phyloP scores from a whole-genome alignment of 2,329 filamentous ascomycete species.

The Aspergillus ibericus region DNA sequence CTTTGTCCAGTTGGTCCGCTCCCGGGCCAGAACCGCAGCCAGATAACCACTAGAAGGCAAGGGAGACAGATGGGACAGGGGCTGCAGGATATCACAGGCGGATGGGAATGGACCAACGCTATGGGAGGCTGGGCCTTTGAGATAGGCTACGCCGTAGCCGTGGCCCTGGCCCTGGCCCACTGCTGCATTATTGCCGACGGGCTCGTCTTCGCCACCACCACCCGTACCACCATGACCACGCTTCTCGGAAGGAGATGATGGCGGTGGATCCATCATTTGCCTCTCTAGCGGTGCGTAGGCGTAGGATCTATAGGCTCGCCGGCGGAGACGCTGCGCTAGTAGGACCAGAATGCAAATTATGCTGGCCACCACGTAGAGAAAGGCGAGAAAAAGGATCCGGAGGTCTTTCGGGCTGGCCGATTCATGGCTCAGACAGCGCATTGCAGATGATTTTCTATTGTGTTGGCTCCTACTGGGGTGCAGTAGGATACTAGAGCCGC shows the following conservation, averaged over 20 bases:
- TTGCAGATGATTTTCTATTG: constrained; percentile 6
- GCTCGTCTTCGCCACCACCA: constrained; percentile 17
- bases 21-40: constrained; percentile 18
- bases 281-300: constrained; percentile 11
- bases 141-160: constrained; percentile 6
- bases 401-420: constrained; percentile 10
- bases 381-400: constrained; percentile 15
- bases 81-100: constrained; percentile 27
- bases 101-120: constrained; percentile 17
- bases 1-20: constrained; percentile 10
- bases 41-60: constrained; percentile 28
- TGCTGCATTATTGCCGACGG: constrained; percentile 6
- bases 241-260: constrained; percentile 12
- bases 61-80: constrained; percentile 21
- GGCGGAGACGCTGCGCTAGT: constrained; percentile 20
- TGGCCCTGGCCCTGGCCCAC: constrained; percentile 12
- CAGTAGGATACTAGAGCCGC: background rate
- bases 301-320: constrained; percentile 11
- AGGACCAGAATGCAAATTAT: constrained; percentile 19
- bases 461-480: background rate
- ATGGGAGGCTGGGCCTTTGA: constrained; percentile 5
- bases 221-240: background rate
- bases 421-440: constrained; percentile 16
- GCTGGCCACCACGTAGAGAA: constrained; percentile 17
- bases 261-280: constrained; percentile 25